Evolutionary conservation across 2,329 filamentous ascomycete species (phyloP).

Genomic region (Ophiostoma sp.): DNA sequence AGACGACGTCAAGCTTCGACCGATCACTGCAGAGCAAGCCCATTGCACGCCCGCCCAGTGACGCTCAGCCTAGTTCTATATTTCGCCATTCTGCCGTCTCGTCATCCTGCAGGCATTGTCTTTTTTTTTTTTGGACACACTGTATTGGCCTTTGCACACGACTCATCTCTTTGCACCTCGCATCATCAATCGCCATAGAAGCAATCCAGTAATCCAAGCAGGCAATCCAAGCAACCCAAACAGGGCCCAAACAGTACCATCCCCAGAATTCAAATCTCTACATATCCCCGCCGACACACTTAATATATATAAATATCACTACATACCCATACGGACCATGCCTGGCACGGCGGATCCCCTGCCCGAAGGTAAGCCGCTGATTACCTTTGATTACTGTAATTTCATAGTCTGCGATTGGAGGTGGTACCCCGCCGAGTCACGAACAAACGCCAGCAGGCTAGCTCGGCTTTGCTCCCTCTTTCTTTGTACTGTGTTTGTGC

Average conservation of each 20-base stretch:
- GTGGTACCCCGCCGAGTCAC: constrained; percentile 7
- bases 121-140: background rate
- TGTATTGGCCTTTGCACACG: background rate
- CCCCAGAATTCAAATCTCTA: background rate
- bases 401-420: constrained; percentile 9
- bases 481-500: background rate
- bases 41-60: background rate
- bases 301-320: background rate
- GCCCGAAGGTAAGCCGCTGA: constrained; percentile 25
- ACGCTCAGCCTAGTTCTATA: background rate
- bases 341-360: constrained; percentile 22
- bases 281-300: background rate
- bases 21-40: background rate
- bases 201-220: background rate
- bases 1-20: background rate
- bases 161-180: background rate
- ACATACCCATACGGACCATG: constrained; percentile 17
- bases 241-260: background rate
- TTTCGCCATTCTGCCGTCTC: background rate
- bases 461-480: background rate
- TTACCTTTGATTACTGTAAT: constrained; percentile 17
- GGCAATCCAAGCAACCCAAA: background rate
- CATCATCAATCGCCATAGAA: background rate
- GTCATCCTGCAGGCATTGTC: background rate
- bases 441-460: background rate